Percentiles rank a stretch among this genome's conserved stretches.
These are phyloP conservation scores for Stellera chamaejasme DNA, from an alignment of 345 rosid species.

Conservation along the genomic window DNA sequence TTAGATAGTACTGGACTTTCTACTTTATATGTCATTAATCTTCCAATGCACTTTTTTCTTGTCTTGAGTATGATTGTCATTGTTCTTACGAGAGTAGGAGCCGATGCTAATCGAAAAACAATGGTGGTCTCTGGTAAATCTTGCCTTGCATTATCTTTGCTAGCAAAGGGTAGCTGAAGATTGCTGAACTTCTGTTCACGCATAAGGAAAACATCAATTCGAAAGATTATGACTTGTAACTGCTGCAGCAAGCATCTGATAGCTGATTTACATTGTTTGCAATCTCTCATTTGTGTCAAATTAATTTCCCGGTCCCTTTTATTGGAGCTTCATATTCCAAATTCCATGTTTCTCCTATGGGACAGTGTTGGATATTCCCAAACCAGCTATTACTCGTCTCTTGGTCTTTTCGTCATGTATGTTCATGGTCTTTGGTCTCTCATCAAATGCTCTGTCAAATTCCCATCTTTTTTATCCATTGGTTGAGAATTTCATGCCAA, in stretches of 20 bases:
- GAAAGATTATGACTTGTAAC: constrained; percentile 58
- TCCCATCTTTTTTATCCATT: neutral
- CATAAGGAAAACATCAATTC: constrained; percentile 58
- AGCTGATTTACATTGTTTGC: too few relatives aligned
- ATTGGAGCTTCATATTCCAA: constrained; percentile 20
- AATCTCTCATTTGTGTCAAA: too few relatives aligned
- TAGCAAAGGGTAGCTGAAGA: constrained; percentile 72
- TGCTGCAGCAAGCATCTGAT: too few relatives aligned
- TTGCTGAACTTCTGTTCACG: constrained; percentile 58
- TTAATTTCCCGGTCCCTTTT: too few relatives aligned
- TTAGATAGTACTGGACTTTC: too few relatives aligned
- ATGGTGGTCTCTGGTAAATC: too few relatives aligned
- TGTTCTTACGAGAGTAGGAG: constrained; percentile 31
- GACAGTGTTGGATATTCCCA: constrained; percentile 58
- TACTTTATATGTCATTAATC: too few relatives aligned
- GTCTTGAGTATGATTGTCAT: too few relatives aligned
- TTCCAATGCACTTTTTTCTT: too few relatives aligned
- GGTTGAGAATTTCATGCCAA: neutral
- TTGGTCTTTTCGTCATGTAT: constrained; percentile 83
- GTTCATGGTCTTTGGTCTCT: constrained; percentile 99
- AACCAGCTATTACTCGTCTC: constrained; percentile 92
- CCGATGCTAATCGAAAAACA: constrained; percentile 65
- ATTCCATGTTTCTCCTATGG: constrained; percentile 35
- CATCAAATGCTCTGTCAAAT: constrained; percentile 93
- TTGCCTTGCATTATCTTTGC: constrained; percentile 94